Conservation (phyloP, 2,329 filamentous ascomycete genomes). For the Diplodia mutila region DNA sequence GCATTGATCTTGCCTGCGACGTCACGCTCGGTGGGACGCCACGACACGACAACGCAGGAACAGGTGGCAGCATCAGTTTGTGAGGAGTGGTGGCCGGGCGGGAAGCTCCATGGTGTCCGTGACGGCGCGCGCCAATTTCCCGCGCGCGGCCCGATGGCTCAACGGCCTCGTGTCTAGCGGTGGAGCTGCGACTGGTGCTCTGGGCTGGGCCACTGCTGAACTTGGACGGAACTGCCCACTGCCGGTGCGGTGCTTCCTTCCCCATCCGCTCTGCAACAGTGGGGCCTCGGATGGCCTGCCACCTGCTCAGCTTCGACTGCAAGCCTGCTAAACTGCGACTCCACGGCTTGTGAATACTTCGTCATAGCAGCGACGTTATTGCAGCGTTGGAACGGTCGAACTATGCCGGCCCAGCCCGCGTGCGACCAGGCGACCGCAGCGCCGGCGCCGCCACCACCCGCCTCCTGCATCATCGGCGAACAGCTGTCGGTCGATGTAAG, state of each 20-base stretch:
- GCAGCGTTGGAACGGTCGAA: neutral
- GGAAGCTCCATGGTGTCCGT: neutral
- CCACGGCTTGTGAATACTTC: neutral
- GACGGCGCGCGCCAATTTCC: neutral
- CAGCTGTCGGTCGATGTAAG: slow-evolving; percentile 22
- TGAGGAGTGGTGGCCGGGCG: too few relatives aligned
- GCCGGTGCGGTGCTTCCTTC: too few relatives aligned
- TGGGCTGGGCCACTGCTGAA: too few relatives aligned
- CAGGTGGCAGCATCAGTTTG: neutral
- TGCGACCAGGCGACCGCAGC: neutral
- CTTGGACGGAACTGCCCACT: neutral
- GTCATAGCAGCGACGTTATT: neutral
- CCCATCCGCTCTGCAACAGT: neutral
- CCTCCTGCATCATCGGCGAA: slow-evolving; percentile 21
- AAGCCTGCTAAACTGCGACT: neutral
- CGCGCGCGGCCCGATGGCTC: neutral
- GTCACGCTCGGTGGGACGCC: neutral
- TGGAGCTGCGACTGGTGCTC: too few relatives aligned
- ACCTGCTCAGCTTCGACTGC: neutral
- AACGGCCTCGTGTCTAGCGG: neutral
- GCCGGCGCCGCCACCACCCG: neutral
- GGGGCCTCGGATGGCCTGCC: neutral
- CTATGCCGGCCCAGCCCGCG: neutral
- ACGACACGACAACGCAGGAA: neutral
- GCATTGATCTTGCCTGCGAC: neutral